Percentiles rank a stretch among this genome's conserved stretches.
These are phyloP conservation scores for Trichoderma hamatum DNA, from an alignment of 2,329 filamentous ascomycete genomes.

Conservation along the genomic window DNA sequence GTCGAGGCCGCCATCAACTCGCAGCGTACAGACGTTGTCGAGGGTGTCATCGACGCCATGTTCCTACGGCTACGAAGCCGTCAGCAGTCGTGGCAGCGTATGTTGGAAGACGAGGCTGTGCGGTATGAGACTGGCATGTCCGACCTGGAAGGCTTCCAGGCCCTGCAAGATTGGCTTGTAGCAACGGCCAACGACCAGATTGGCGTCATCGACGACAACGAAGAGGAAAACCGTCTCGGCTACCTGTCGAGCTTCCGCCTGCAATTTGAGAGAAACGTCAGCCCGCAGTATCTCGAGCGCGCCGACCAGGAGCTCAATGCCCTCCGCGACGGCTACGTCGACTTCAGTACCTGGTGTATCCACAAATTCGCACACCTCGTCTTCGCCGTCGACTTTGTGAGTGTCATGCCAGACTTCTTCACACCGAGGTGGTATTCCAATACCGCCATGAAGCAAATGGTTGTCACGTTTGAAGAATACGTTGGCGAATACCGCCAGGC, in stretches of 20 bases:
- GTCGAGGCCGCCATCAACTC: slow-evolving; percentile 83
- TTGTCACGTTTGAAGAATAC: slow-evolving; percentile 94
- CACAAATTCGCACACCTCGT: slow-evolving; percentile 83
- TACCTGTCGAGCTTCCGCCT: slow-evolving; percentile 86
- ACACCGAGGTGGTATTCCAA: slow-evolving; percentile 85
- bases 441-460: slow-evolving; percentile 89
- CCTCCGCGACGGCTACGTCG: slow-evolving; percentile 89
- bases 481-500: slow-evolving; percentile 82
- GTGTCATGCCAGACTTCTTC: slow-evolving; percentile 87
- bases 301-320: slow-evolving; percentile 72
- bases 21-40: slow-evolving; percentile 83
- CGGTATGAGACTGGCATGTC: slow-evolving; percentile 66
- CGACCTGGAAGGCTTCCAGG: slow-evolving; percentile 70
- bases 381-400: slow-evolving; percentile 85
- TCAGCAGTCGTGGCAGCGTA: slow-evolving; percentile 82
- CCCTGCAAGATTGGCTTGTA: slow-evolving; percentile 92
- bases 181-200: slow-evolving; percentile 98
- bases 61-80: slow-evolving; percentile 81
- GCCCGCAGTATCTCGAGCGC: slow-evolving; percentile 76
- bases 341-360: slow-evolving; percentile 92
- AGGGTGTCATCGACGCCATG: slow-evolving; percentile 96
- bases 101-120: slow-evolving; percentile 82
- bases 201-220: slow-evolving; percentile 92
- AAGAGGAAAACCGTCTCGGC: slow-evolving; percentile 71
- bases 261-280: slow-evolving; percentile 80